A percentile compares a stretch with the other conserved stretches of the same genome.
phyloP scores from a whole-genome alignment of 768 basidiomycete genomes.

The Leccinum subgranulosum region DNA sequence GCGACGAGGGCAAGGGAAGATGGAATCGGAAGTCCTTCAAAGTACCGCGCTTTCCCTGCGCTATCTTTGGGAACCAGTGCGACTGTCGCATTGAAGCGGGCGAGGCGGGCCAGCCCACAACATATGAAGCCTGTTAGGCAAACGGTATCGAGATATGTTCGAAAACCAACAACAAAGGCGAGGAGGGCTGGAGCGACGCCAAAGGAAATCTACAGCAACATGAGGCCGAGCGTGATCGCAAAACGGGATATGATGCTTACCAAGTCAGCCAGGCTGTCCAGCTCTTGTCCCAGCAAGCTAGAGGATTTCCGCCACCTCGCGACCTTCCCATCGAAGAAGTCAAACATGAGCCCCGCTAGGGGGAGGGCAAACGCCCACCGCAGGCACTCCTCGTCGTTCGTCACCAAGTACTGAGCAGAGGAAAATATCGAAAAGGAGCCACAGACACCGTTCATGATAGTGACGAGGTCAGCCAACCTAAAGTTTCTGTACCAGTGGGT shows the following conservation, averaged over 20 bases:
- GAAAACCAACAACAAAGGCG: slow-evolving; percentile 86
- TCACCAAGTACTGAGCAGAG: slow-evolving; percentile 83
- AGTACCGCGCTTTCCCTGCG: slow-evolving; percentile 88
- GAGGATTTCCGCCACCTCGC: slow-evolving; percentile 95
- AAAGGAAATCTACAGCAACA: slow-evolving; percentile 76
- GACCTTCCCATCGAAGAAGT: slow-evolving; percentile 96
- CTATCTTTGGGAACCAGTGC: slow-evolving; percentile 87
- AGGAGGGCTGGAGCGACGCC: slow-evolving; percentile 96
- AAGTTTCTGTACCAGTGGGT: slow-evolving; percentile 68
- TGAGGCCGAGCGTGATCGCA: slow-evolving; percentile 2
- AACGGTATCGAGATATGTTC: slow-evolving; percentile 88
- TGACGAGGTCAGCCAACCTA: slow-evolving; percentile 95
- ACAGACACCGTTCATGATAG: slow-evolving; percentile 98
- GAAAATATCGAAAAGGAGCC: slow-evolving; percentile 94
- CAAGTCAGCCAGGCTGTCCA: slow-evolving; percentile 95
- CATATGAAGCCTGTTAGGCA: slow-evolving; percentile 89
- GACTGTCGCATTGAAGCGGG: slow-evolving; percentile 98
- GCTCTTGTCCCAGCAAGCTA: slow-evolving; percentile 95
- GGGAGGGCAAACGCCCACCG: slow-evolving; percentile 88
- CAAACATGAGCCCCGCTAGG: slow-evolving; percentile 93
- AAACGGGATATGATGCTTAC: slow-evolving; percentile 36
- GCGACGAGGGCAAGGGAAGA: slow-evolving; percentile 80
- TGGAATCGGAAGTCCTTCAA: slow-evolving; percentile 97
- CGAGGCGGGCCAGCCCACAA: slow-evolving; percentile 93
- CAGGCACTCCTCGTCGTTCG: slow-evolving; percentile 74